These are phyloP conservation scores for Euclidium syriacum DNA, from an alignment of 345 rosid genomes.

Conservation along the genomic window DNA sequence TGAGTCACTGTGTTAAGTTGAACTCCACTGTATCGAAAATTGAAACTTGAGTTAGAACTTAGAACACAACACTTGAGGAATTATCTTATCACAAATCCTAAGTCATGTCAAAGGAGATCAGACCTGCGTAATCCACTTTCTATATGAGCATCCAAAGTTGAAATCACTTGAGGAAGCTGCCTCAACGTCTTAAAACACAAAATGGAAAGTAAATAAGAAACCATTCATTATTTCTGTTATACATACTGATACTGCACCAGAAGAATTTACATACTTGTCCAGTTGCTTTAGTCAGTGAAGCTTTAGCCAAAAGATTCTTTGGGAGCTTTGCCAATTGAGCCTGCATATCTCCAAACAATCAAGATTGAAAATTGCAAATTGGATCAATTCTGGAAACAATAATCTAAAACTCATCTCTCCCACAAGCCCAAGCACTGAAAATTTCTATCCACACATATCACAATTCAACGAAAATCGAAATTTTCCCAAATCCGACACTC, in stretches of 20 bases:
- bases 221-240: background rate
- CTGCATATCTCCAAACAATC: constrained; percentile 33
- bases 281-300: constrained; percentile 64
- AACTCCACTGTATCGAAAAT: constrained; percentile 8
- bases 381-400: background rate
- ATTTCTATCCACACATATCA: too few relatives aligned
- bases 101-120: background rate
- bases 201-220: background rate
- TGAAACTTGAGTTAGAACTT: constrained; percentile 1
- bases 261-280: constrained; percentile 48
- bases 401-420: background rate
- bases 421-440: background rate
- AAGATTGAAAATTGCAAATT: background rate
- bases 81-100: background rate
- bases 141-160: constrained; percentile 73
- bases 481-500: too few relatives aligned
- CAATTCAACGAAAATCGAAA: too few relatives aligned
- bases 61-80: constrained; percentile 1
- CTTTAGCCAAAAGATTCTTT: constrained; percentile 70
- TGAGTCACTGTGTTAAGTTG: constrained; percentile 29
- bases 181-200: constrained; percentile 54
- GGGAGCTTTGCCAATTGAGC: constrained; percentile 64
- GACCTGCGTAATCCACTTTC: constrained; percentile 75
- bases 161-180: constrained; percentile 77
- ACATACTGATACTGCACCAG: background rate